Evolutionary conservation across 1,284 basidiomycete genomes (phyloP).

Genomic region (Athelia psychrophila): DNA sequence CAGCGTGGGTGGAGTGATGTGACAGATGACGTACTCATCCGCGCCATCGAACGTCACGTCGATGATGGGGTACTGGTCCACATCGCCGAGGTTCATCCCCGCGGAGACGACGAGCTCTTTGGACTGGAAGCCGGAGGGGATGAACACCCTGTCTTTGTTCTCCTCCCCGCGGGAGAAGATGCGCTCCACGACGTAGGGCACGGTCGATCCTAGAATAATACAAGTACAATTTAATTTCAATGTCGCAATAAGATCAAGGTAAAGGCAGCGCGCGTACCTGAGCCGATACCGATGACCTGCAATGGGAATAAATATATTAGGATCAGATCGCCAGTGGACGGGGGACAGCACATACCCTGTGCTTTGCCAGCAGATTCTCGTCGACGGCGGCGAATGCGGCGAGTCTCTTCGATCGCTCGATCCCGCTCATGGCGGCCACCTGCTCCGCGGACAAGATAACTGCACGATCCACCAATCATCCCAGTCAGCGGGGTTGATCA

Average conservation of each 20-base stretch:
- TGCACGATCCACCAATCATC: too few relatives aligned
- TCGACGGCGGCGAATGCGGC: conserved; percentile 97
- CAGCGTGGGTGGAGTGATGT: neutral
- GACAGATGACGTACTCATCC: conserved; percentile 56
- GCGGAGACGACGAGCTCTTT: conserved; percentile 91
- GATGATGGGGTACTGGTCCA: conserved; percentile 86
- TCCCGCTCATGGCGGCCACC: conserved; percentile 28
- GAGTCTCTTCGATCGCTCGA: conserved; percentile 84
- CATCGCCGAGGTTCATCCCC: conserved; percentile 84
- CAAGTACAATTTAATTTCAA: too few relatives aligned
- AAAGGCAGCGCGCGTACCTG: conserved; percentile 42
- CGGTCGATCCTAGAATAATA: conserved; percentile 91
- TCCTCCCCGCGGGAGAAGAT: conserved; percentile 83
- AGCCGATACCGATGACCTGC: conserved; percentile 89
- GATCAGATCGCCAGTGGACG: neutral
- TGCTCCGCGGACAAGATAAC: conserved; percentile 19
- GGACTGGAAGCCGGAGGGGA: conserved; percentile 96
- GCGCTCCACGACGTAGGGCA: conserved; percentile 96
- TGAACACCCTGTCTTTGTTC: conserved; percentile 83
- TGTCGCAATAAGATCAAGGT: too few relatives aligned
- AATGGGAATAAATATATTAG: conserved; percentile 1
- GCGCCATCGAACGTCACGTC: conserved; percentile 98
- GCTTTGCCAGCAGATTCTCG: conserved; percentile 78
- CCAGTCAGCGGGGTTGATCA: conserved; percentile 17
- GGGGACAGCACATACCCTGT: conserved; percentile 59